Percentiles rank a stretch among this genome's conserved stretches.
Evolutionary conservation across 257 asterid genomes (phyloP).

Genomic region (Scutellaria barbata): DNA sequence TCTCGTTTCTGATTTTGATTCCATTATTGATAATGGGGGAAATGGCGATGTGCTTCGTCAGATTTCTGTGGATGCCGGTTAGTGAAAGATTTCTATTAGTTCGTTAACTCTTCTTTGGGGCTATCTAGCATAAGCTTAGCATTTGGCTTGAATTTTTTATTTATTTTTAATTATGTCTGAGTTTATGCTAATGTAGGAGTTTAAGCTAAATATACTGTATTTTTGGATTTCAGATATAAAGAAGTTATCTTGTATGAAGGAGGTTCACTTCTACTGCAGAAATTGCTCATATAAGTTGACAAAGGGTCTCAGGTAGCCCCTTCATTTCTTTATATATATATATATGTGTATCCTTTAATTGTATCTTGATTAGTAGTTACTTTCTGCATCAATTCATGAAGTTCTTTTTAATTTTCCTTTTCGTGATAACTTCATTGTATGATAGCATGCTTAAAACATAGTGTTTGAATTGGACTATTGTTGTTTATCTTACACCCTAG

Average conservation of each 20-base stretch:
- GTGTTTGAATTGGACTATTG: constrained; percentile 10
- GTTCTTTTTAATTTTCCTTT: too few species aligned
- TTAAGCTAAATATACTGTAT: neutral
- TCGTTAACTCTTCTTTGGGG: constrained; percentile 11
- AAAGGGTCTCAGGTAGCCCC: constrained; percentile 64
- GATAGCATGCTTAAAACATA: neutral
- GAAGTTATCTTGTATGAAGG: constrained; percentile 66
- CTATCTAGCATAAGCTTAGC: too few species aligned
- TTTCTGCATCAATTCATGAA: too few species aligned
- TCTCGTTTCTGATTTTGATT: constrained; percentile 64
- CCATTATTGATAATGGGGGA: constrained; percentile 35
- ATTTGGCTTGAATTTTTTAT: neutral
- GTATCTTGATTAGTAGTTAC: neutral
- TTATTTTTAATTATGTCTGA: neutral
- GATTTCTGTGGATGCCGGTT: constrained; percentile 64
- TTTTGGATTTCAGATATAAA: constrained; percentile 56
- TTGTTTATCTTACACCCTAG: neutral
- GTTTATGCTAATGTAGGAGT: neutral
- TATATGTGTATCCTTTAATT: too few species aligned
- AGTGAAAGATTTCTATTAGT: constrained; percentile 25
- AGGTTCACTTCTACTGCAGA: constrained; percentile 85
- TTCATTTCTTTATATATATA: constrained; percentile 33
- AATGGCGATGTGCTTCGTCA: constrained; percentile 42
- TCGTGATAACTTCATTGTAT: too few species aligned
- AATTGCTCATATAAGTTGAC: constrained; percentile 76